Base-by-base conservation (phyloP, 2,329 filamentous ascomycete genomes). In the Colletotrichum cuscutae region DNA sequence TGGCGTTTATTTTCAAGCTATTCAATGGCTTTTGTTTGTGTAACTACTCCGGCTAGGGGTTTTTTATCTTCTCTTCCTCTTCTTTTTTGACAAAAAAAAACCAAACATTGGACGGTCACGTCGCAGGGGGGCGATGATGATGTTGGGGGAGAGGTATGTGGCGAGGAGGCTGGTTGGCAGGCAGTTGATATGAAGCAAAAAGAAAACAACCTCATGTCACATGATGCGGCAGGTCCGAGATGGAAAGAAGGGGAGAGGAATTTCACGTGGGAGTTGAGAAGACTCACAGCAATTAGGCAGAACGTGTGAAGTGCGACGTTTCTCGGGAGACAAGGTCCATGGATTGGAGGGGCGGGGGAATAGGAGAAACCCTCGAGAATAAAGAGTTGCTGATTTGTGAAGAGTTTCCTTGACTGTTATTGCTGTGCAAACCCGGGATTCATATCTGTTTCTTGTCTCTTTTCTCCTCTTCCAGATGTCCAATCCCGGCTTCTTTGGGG, bases 221-320 rank as follows among this genome's bases (percentile, higher is more conserved):
- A 49, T 3, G 42, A 49, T 63, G 65, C 37, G 65, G 69, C 69
- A 72, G 65, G 65, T 63, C 58, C 65, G 58, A 69, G 64, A 22
- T 52, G 32, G 46, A 28, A 49, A 11, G 19, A 19, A 26, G 56
- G 63, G 22, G 26, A 30, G n/a, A 52, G 32, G 46, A 30, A 54
- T 12, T 8, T 12, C 9, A 35, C 32, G 42, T 19, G 7, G 19
- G 19, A 49, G 13, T 11, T 28, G 19, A 37, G 24, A 57, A 30
- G 52, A 28, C n/a, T 13, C 32, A 52, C 8, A 5, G 37, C 35
- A 28, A 61, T 61, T 52, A 52, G 22, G 24, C 9, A 35, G 42
- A n/a, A 49, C 42, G 42, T 49, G 42, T 22, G 42, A 49, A 49
- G 42, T 49, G 42, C 42, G 22, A 49, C 42, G 11, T 11, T 19